These are phyloP conservation scores for Pleurotus citrinopileatus DNA, from an alignment of 768 basidiomycete genomes.

Conservation along the genomic window DNA sequence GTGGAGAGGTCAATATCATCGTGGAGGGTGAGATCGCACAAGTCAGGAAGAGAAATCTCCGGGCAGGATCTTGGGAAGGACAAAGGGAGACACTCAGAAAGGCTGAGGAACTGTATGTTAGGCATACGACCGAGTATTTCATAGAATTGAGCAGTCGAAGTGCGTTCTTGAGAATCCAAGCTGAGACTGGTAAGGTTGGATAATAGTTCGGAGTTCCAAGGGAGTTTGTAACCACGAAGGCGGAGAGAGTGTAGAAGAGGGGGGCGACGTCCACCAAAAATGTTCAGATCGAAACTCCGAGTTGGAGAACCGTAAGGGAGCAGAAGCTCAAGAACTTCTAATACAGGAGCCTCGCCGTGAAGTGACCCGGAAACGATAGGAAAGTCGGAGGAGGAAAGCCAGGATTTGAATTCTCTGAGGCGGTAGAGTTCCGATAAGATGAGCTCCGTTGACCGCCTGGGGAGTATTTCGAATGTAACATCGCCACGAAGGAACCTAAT, in stretches of 20 bases:
- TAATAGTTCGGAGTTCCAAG: neutral
- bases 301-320: too few relatives aligned
- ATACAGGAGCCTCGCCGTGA: too few relatives aligned
- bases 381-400: too few relatives aligned
- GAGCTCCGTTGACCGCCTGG: neutral
- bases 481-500: neutral
- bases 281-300: too few relatives aligned
- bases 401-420: too few relatives aligned
- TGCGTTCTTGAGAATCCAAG: neutral
- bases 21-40: neutral
- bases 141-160: neutral
- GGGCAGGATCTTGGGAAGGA: neutral
- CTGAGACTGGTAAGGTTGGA: neutral
- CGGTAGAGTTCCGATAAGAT: neutral
- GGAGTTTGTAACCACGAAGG: neutral
- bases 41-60: neutral
- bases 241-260: neutral
- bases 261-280: neutral
- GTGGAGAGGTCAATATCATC: neutral
- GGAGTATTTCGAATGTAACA: neutral
- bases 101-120: neutral
- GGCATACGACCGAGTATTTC: neutral
- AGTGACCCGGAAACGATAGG: too few relatives aligned
- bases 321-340: too few relatives aligned
- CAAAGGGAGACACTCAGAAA: neutral